These are phyloP conservation scores for Erythrophleum fordii DNA, from an alignment of 306 rosid species.

Conservation along the genomic window DNA sequence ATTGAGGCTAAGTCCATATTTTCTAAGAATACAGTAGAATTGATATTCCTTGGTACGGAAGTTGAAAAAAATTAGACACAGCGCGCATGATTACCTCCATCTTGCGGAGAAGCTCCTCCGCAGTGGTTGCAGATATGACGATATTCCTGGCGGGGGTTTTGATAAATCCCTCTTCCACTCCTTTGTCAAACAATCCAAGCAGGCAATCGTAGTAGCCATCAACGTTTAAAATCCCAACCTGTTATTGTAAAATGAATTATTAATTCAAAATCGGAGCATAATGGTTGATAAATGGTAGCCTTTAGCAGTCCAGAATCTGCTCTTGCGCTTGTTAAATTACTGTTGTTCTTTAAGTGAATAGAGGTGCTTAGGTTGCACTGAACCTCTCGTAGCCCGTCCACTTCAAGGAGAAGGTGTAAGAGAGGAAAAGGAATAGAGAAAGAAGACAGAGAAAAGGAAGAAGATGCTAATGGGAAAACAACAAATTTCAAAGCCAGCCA, in stretches of 20 bases:
- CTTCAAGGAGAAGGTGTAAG: too few species aligned
- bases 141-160: conserved; percentile 32
- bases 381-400: too few species aligned
- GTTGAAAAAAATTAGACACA: neutral
- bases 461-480: too few species aligned
- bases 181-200: conserved; percentile 44
- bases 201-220: conserved; percentile 42
- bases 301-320: neutral
- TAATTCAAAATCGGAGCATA: neutral
- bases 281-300: too few species aligned
- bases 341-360: neutral
- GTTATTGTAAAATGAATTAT: neutral
- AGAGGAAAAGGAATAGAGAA: too few species aligned
- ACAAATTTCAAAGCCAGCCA: too few species aligned
- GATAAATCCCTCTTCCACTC: conserved; percentile 44
- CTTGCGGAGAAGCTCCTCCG: conserved; percentile 29
- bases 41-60: neutral
- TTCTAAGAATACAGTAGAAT: neutral
- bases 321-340: neutral
- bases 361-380: too few species aligned
- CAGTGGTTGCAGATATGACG: conserved; percentile 33
- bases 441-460: too few species aligned
- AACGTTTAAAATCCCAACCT: conserved; percentile 35
- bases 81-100: conserved; percentile 36
- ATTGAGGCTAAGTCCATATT: too few species aligned